These are phyloP conservation scores for Lagerstroemia speciosa DNA, from an alignment of 345 rosid genomes.

Conservation along the genomic window DNA sequence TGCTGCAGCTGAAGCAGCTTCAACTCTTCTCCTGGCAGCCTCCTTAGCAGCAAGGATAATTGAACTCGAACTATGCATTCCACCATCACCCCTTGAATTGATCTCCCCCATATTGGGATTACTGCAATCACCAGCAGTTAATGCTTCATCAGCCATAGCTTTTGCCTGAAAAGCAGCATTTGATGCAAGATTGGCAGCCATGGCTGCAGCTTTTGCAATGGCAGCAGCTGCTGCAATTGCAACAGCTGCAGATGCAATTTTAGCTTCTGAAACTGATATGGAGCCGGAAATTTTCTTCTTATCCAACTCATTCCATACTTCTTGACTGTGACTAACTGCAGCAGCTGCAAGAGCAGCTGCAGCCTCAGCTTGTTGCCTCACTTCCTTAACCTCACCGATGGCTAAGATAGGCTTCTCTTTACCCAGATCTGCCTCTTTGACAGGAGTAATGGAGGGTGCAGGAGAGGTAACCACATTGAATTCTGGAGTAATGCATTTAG, in stretches of 20 bases:
- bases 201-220: constrained; percentile 97
- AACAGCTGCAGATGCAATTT: constrained; percentile 73
- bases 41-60: constrained; percentile 71
- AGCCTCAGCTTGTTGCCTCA: constrained; percentile 58
- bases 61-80: constrained; percentile 44
- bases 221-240: constrained; percentile 86
- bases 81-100: constrained; percentile 30
- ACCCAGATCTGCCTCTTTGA: constrained; percentile 26
- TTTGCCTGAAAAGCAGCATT: constrained; percentile 93
- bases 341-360: constrained; percentile 69
- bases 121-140: constrained; percentile 22
- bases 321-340: constrained; percentile 66
- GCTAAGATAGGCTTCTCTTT: constrained; percentile 32
- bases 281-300: constrained; percentile 48
- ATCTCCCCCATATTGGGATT: constrained; percentile 22
- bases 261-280: constrained; percentile 48
- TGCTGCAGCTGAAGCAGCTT: constrained; percentile 88
- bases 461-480: constrained; percentile 30
- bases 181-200: constrained; percentile 88
- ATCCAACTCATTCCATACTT: constrained; percentile 66
- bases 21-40: constrained; percentile 75
- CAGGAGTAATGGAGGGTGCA: constrained; percentile 26
- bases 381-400: constrained; percentile 65
- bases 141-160: constrained; percentile 87
- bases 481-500: constrained; percentile 33